Evolutionary conservation across 73 alveolate genomes (phyloP).

Genomic region (Loxodes magnus): DNA sequence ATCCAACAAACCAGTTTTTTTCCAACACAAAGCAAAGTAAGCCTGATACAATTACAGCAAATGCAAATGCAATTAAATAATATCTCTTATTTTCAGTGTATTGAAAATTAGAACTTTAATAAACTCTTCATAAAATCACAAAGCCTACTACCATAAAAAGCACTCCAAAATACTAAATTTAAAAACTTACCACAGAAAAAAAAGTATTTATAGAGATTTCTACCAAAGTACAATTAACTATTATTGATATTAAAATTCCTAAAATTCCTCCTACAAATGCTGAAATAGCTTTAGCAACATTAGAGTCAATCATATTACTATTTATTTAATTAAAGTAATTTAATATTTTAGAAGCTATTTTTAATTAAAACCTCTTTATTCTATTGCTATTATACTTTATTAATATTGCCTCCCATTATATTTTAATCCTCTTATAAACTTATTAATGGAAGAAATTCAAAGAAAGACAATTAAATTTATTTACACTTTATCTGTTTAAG

Average conservation of each 20-base stretch:
- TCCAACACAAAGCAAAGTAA: slow-evolving; percentile 17
- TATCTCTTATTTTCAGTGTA: slow-evolving; percentile 2
- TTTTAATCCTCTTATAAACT: too few relatives aligned
- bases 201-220: slow-evolving; percentile 16
- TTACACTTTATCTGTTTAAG: too few relatives aligned
- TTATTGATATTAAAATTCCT: slow-evolving; percentile 15
- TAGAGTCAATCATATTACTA: too few relatives aligned
- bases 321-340: too few relatives aligned
- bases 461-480: too few relatives aligned
- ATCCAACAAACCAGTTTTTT: slow-evolving; percentile 18
- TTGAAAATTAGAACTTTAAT: neutral
- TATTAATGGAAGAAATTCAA: too few relatives aligned
- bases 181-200: slow-evolving; percentile 14
- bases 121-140: slow-evolving; percentile 14
- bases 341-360: too few relatives aligned
- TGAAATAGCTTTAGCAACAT: too few relatives aligned
- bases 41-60: slow-evolving; percentile 17
- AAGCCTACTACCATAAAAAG: slow-evolving; percentile 15
- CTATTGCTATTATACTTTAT: too few relatives aligned
- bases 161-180: slow-evolving; percentile 23
- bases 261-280: slow-evolving; percentile 18
- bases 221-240: slow-evolving; percentile 22
- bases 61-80: slow-evolving; percentile 12
- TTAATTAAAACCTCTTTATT: too few relatives aligned
- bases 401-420: too few relatives aligned